These are phyloP conservation scores for Cronartium quercuum DNA, from an alignment of 1,284 basidiomycete species.

Conservation along the genomic window DNA sequence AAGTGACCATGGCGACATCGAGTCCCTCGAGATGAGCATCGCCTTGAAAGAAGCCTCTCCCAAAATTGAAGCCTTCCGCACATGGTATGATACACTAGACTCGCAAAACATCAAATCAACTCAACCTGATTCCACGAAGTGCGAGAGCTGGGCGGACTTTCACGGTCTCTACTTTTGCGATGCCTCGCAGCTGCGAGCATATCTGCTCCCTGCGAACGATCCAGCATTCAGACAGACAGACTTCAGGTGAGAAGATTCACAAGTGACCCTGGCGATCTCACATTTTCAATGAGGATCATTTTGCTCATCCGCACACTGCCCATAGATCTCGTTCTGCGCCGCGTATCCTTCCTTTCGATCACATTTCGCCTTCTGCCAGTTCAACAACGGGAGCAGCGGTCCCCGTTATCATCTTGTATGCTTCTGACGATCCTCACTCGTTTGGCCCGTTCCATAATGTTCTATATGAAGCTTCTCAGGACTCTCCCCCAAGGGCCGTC, in stretches of 20 bases:
- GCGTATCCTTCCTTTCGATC: conserved; percentile 61
- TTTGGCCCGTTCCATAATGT: conserved; percentile 49
- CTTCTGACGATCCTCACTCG: conserved; percentile 57
- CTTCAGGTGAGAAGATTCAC: background rate
- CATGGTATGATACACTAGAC: conserved; percentile 28
- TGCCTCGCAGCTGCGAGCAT: background rate
- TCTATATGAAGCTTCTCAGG: conserved; percentile 19
- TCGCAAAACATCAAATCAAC: background rate
- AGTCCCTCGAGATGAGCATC: conserved; percentile 27
- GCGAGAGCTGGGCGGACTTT: conserved; percentile 25
- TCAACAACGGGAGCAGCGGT: conserved; percentile 61
- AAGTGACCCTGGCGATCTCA: background rate
- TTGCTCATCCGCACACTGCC: background rate
- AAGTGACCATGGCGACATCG: conserved; percentile 14
- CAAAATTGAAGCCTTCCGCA: conserved; percentile 34
- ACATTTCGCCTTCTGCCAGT: conserved; percentile 57
- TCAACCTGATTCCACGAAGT: background rate
- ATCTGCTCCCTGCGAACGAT: background rate
- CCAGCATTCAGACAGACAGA: background rate
- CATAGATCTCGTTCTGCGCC: conserved; percentile 2
- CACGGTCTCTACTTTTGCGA: conserved; percentile 4
- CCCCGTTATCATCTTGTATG: conserved; percentile 64
- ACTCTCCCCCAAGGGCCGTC: conserved; percentile 34
- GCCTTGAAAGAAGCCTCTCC: conserved; percentile 37
- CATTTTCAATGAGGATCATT: background rate